Evolutionary conservation across 495 filamentous ascomycete genomes (phyloP).

Genomic region (Hypoxylon fuscum): DNA sequence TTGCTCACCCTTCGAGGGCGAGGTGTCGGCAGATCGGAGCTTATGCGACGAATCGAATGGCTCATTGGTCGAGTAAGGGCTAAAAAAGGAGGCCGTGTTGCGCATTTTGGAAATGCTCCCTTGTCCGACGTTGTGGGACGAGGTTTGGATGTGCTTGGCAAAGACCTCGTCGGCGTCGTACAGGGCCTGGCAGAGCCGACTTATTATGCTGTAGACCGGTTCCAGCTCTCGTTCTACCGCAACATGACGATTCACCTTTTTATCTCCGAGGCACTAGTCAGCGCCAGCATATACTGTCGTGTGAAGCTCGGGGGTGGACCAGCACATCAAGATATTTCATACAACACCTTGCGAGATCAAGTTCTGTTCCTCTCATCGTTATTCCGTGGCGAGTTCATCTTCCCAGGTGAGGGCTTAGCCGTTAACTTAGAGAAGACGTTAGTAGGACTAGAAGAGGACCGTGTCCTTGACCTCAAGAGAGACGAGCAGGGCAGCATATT

Average conservation of each 20-base stretch:
- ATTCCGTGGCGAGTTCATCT: slow-evolving; percentile 97
- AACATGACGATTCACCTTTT: slow-evolving; percentile 99
- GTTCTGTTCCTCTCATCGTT: slow-evolving; percentile 90
- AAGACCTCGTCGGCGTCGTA: slow-evolving; percentile 82
- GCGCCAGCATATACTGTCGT: slow-evolving; percentile 85
- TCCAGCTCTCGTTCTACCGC: slow-evolving; percentile 96
- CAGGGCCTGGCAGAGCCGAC: slow-evolving; percentile 85
- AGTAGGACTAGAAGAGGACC: slow-evolving; percentile 76
- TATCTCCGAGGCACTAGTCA: slow-evolving; percentile 88
- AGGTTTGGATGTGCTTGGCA: slow-evolving; percentile 88
- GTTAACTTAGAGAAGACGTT: slow-evolving; percentile 83
- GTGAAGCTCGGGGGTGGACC: slow-evolving; percentile 90
- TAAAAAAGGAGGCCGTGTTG: slow-evolving; percentile 90
- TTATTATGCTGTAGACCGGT: slow-evolving; percentile 92
- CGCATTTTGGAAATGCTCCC: slow-evolving; percentile 85
- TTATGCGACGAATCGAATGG: slow-evolving; percentile 91
- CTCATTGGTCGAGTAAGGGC: slow-evolving; percentile 81
- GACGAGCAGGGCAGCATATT: slow-evolving; percentile 63
- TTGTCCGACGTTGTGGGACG: slow-evolving; percentile 86
- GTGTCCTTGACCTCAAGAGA: slow-evolving; percentile 75
- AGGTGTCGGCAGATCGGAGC: slow-evolving; percentile 86
- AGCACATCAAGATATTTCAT: slow-evolving; percentile 79
- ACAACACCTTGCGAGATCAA: slow-evolving; percentile 73
- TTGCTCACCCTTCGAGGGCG: slow-evolving; percentile 90
- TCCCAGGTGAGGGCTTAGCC: slow-evolving; percentile 82